phyloP scores from a whole-genome alignment of 495 filamentous ascomycete genomes.

The Glarea lozoyensis region DNA sequence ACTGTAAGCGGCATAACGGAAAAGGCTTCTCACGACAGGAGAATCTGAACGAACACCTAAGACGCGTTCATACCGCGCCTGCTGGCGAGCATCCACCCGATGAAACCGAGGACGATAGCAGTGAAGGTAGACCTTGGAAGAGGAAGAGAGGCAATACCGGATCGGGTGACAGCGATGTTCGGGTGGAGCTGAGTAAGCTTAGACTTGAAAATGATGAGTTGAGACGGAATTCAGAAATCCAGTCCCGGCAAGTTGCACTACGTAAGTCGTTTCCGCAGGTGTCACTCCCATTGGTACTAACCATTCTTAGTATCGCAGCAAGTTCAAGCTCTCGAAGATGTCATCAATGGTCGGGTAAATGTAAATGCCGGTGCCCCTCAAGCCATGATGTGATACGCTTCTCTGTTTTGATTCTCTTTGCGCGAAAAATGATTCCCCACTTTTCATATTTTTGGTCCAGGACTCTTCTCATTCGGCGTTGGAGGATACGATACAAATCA shows the following conservation, averaged over 20 bases:
- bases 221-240: slow-evolving; percentile 10
- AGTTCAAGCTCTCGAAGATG: background rate
- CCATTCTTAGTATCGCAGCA: background rate
- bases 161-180: slow-evolving; percentile 38
- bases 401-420: too few relatives aligned
- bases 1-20: slow-evolving; percentile 70
- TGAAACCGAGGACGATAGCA: slow-evolving; percentile 10
- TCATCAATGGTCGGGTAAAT: background rate
- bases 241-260: slow-evolving; percentile 20
- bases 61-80: slow-evolving; percentile 60
- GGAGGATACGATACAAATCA: too few relatives aligned
- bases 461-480: too few relatives aligned
- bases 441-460: background rate
- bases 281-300: background rate
- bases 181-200: slow-evolving; percentile 48
- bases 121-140: slow-evolving; percentile 13
- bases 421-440: background rate
- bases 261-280: slow-evolving; percentile 25
- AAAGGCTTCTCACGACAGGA: slow-evolving; percentile 80
- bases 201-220: slow-evolving; percentile 44
- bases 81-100: slow-evolving; percentile 17
- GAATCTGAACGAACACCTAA: slow-evolving; percentile 81
- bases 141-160: slow-evolving; percentile 13
- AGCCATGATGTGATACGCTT: slow-evolving; percentile 2
- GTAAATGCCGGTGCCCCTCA: background rate